These are phyloP conservation scores for Suhomyces maxii DNA, from an alignment of 1,139 yeast species.

Conservation along the genomic window DNA sequence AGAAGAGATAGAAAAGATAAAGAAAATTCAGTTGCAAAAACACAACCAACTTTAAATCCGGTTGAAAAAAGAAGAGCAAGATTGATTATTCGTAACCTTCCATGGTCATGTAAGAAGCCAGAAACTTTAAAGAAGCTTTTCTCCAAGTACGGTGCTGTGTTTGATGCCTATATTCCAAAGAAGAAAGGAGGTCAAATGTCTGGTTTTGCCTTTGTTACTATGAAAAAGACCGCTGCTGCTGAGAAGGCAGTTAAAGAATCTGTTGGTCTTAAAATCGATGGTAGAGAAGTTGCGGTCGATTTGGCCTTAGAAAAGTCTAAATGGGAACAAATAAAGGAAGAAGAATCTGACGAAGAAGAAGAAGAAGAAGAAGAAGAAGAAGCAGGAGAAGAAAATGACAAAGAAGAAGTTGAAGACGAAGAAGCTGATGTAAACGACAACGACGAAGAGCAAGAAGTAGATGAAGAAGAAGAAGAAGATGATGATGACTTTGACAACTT, in stretches of 20 bases:
- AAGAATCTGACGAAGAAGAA: slow-evolving; percentile 44
- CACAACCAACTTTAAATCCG: slow-evolving; percentile 31
- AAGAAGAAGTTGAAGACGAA: slow-evolving; percentile 23
- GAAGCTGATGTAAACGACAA: slow-evolving; percentile 28
- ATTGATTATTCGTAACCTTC: slow-evolving; percentile 84
- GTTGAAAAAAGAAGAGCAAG: slow-evolving; percentile 75
- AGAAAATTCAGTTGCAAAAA: slow-evolving; percentile 11
- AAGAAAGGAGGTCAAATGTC: slow-evolving; percentile 86
- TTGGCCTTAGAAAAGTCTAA: slow-evolving; percentile 85
- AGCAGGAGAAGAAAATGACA: slow-evolving; percentile 26
- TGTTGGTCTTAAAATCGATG: slow-evolving; percentile 76
- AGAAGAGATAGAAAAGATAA: slow-evolving; percentile 76
- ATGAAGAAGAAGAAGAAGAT: slow-evolving; percentile 34
- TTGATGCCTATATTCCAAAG: slow-evolving; percentile 87
- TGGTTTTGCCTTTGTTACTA: slow-evolving; percentile 93
- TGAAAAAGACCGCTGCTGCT: slow-evolving; percentile 81
- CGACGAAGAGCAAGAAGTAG: slow-evolving; percentile 36
- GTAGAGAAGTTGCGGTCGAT: slow-evolving; percentile 92
- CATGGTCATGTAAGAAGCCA: slow-evolving; percentile 91
- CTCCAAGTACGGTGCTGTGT: slow-evolving; percentile 79
- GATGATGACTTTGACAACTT: slow-evolving; percentile 23
- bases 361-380: slow-evolving; percentile 30
- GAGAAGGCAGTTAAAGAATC: slow-evolving; percentile 76
- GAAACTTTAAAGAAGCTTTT: slow-evolving; percentile 69
- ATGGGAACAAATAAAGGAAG: slow-evolving; percentile 56